Conservation (phyloP, 768 basidiomycete species). For the Agaricus blazei region DNA sequence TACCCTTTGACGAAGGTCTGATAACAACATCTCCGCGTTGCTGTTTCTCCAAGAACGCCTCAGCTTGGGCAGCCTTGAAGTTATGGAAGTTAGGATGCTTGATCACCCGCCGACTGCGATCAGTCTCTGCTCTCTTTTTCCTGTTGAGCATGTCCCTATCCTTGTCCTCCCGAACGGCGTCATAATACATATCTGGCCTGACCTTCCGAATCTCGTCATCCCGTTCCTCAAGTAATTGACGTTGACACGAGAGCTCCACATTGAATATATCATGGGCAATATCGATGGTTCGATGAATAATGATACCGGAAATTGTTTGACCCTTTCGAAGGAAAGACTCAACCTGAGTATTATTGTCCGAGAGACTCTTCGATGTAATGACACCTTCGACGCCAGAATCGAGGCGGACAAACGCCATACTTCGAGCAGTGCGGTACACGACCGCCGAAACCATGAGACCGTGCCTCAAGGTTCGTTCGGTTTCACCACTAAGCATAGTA, state of each 20-base stretch:
- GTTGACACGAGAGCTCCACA: conserved; percentile 73
- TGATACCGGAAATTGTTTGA: conserved; percentile 74
- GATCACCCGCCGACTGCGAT: conserved; percentile 78
- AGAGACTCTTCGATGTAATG: conserved; percentile 56
- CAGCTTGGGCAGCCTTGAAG: conserved; percentile 86
- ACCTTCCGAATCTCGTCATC: conserved; percentile 60
- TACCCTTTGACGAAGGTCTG: conserved; percentile 91
- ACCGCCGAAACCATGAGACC: conserved; percentile 81
- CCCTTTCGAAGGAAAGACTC: conserved; percentile 63
- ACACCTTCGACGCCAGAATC: conserved; percentile 91
- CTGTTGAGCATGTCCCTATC: conserved; percentile 70
- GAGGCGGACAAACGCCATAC: conserved; percentile 63
- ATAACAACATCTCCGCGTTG: conserved; percentile 96
- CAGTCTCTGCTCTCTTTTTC: conserved; percentile 82
- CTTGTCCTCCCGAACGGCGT: conserved; percentile 55
- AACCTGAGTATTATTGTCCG: conserved; percentile 39
- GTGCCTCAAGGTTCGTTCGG: conserved; percentile 63
- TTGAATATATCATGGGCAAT: conserved; percentile 56
- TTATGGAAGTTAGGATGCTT: conserved; percentile 99
- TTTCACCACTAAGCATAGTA: conserved; percentile 96
- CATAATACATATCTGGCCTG: conserved; percentile 58
- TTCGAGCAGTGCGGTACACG: conserved; percentile 49
- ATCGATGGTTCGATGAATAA: conserved; percentile 67
- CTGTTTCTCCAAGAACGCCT: conserved; percentile 82
- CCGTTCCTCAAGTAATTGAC: conserved; percentile 52